Conservation (phyloP, 768 basidiomycete genomes). For the Hygrocybe punicea region DNA sequence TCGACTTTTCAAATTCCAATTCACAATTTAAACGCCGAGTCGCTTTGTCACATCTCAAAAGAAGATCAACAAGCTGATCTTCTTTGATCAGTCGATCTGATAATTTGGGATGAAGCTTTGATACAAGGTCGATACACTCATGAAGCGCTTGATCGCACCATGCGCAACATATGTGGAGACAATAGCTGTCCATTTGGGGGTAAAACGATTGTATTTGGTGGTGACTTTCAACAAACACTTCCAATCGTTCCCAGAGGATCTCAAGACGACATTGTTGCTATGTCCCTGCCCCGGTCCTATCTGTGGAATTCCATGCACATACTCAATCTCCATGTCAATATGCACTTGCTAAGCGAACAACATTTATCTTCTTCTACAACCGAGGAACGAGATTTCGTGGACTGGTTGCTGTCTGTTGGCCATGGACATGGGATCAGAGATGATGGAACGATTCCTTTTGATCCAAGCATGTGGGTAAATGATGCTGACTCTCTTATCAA, state of each 20-base stretch:
- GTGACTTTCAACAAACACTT: constrained; percentile 47
- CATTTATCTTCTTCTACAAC: not conserved
- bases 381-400: constrained; percentile 30
- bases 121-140: constrained; percentile 35
- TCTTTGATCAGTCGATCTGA: constrained; percentile 23
- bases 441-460: constrained; percentile 25
- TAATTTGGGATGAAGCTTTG: too few species aligned
- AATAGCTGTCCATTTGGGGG: constrained; percentile 39
- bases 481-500: constrained; percentile 30
- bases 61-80: constrained; percentile 28
- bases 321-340: constrained; percentile 39
- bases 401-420: constrained; percentile 38
- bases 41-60: constrained; percentile 36
- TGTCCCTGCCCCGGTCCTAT: constrained; percentile 33
- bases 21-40: constrained; percentile 14
- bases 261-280: constrained; percentile 37
- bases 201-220: constrained; percentile 45
- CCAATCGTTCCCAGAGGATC: constrained; percentile 41
- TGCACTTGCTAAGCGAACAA: constrained; percentile 34
- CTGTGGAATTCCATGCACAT: constrained; percentile 38
- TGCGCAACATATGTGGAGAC: constrained; percentile 30
- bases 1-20: constrained; percentile 50
- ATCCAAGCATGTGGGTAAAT: constrained; percentile 32
- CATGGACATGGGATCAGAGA: constrained; percentile 23
- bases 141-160: constrained; percentile 41